Conservation (phyloP, 2,329 filamentous ascomycete genomes). For the Penicillium sp. region DNA sequence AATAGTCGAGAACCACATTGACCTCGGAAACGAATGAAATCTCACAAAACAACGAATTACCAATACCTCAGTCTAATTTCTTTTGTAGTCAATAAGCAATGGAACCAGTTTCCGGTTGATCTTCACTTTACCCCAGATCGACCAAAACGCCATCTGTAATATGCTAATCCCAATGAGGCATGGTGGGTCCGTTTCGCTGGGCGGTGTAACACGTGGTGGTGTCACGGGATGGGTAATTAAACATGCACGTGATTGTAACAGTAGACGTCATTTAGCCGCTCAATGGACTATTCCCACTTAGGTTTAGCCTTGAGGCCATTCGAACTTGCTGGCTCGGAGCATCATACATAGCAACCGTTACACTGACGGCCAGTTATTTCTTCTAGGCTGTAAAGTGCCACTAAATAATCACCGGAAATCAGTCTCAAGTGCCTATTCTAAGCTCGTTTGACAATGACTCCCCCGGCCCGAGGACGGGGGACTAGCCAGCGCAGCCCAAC, state of each 20-base stretch:
- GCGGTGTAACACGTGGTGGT: conserved; percentile 17
- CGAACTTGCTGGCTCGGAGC: conserved; percentile 9
- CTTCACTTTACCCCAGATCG: conserved; percentile 24
- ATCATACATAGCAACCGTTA: neutral
- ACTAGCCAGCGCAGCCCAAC: conserved; percentile 45
- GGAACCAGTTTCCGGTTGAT: conserved; percentile 3
- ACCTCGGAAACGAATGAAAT: neutral
- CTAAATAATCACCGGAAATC: neutral
- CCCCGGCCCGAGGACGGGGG: conserved; percentile 30
- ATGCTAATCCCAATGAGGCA: neutral
- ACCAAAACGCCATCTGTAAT: conserved; percentile 1
- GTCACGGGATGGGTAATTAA: conserved; percentile 8
- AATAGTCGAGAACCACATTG: neutral
- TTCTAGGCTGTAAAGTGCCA: neutral
- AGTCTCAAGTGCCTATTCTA: neutral
- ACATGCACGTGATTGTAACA: neutral
- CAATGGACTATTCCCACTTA: conserved; percentile 3
- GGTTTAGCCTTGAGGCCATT: conserved; percentile 1
- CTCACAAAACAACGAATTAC: neutral
- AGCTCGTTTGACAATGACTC: conserved; percentile 24
- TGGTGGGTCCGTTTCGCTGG: neutral
- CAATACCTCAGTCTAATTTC: neutral
- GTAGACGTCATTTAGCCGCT: conserved; percentile 4
- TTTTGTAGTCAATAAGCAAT: neutral
- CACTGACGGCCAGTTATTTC: neutral